These are phyloP conservation scores for Pyrus communis DNA, from an alignment of 306 rosid genomes.

Conservation along the genomic window DNA sequence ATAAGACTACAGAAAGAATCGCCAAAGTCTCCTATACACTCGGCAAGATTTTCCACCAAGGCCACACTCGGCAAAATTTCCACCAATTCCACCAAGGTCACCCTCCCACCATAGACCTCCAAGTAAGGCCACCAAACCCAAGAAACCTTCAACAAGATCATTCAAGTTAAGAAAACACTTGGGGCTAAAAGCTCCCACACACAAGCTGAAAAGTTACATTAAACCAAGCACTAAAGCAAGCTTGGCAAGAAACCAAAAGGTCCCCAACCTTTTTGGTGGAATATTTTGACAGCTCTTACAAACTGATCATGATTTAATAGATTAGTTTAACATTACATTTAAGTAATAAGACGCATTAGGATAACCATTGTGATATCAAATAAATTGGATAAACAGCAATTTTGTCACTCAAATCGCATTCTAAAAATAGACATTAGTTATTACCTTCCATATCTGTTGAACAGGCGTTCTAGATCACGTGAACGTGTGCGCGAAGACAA, in stretches of 20 bases:
- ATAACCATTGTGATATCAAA: not conserved
- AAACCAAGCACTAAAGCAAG: constrained; percentile 41
- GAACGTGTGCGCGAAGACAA: constrained; percentile 61
- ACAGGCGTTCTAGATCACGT: constrained; percentile 61
- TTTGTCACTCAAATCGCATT: not conserved
- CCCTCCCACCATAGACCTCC: constrained; percentile 87
- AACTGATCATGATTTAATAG: not conserved
- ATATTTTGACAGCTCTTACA: constrained; percentile 19
- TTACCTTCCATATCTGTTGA: constrained; percentile 74
- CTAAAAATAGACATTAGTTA: no score
- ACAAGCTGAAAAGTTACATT: constrained; percentile 41
- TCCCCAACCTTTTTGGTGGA: constrained; percentile 20
- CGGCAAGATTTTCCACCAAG: constrained; percentile 74
- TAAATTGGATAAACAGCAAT: not conserved
- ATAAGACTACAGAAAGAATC: constrained; percentile 85
- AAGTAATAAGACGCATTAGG: not conserved
- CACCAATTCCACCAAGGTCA: constrained; percentile 85
- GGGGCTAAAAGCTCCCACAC: constrained; percentile 43
- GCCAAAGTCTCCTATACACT: constrained; percentile 61
- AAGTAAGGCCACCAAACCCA: constrained; percentile 58
- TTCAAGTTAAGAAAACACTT: constrained; percentile 55
- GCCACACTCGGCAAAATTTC: constrained; percentile 65
- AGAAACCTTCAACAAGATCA: constrained; percentile 87
- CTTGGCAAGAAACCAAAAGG: constrained; percentile 33
- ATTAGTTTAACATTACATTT: not conserved